phyloP scores from a whole-genome alignment of 331 rosid genomes.

The Malus hybrid region DNA sequence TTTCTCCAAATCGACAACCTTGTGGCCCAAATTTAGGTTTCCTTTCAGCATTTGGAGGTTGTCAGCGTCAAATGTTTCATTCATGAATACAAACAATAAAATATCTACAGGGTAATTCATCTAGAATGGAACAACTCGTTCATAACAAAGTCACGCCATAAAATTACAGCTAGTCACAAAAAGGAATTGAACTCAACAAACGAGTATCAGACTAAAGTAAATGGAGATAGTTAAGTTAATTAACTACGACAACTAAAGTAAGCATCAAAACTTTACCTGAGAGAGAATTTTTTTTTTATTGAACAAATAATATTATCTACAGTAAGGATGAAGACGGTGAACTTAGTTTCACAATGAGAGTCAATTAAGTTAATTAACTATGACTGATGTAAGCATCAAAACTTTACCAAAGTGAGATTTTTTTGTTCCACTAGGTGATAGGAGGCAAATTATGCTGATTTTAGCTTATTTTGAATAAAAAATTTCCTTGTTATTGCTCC shows the following conservation, averaged over 20 bases:
- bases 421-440: not conserved
- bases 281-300: too few relatives aligned
- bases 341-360: too few relatives aligned
- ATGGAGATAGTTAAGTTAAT: too few relatives aligned
- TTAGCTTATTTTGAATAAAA: too few relatives aligned
- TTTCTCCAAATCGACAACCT: not conserved
- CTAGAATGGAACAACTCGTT: not conserved
- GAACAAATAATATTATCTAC: too few relatives aligned
- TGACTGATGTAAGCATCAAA: not conserved
- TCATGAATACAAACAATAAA: too few relatives aligned
- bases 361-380: not conserved
- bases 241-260: too few relatives aligned
- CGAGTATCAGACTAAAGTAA: not conserved
- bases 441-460: too few relatives aligned
- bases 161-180: not conserved
- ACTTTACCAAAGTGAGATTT: not conserved
- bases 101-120: not conserved
- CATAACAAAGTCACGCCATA: not conserved
- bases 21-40: not conserved
- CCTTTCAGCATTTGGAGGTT: not conserved
- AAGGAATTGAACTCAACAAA: not conserved
- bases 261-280: too few relatives aligned
- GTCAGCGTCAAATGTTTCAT: not conserved
- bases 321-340: rapidly evolving
- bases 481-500: not conserved